A percentile compares a stretch with the other conserved stretches of the same genome.
Conservation (phyloP, 768 basidiomycete species). For the Asterophora lycoperdoides region DNA sequence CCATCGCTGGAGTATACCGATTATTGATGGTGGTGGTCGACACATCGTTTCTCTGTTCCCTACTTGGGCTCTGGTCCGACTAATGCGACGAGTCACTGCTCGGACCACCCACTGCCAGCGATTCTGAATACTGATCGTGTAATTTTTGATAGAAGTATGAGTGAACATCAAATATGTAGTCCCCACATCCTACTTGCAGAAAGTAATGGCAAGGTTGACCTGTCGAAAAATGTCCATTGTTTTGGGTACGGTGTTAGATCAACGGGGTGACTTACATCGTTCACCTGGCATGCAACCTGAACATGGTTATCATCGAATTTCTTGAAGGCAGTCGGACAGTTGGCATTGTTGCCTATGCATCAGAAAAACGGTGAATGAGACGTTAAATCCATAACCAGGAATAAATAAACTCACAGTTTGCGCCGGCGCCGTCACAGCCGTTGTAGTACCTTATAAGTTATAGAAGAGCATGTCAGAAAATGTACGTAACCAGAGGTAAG, state of each 20-base stretch:
- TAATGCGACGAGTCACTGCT: no score
- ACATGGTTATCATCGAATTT: constrained; percentile 30
- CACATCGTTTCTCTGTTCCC: no score
- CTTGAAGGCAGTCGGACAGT: constrained; percentile 36
- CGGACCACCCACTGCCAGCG: no score
- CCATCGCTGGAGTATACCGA: no score
- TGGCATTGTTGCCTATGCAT: constrained; percentile 28
- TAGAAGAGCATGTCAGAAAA: background rate
- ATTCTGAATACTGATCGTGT: no score
- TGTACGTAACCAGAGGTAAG: background rate
- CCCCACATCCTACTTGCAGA: constrained; percentile 10
- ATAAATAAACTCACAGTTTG: constrained; percentile 33
- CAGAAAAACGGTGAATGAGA: background rate
- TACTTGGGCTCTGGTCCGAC: no score
- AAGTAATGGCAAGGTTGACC: constrained; percentile 17
- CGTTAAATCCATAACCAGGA: background rate
- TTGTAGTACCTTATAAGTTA: constrained; percentile 34
- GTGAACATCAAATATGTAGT: no score
- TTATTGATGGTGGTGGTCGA: no score
- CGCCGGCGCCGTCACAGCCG: constrained; percentile 39
- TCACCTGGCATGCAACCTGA: constrained; percentile 27
- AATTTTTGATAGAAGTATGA: no score
- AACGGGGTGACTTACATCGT: constrained; percentile 7
- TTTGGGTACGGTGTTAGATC: background rate
- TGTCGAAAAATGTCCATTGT: background rate